Evolutionary conservation across 2,329 filamentous ascomycete genomes (phyloP).

Genomic region (Trichothecium roseum): DNA sequence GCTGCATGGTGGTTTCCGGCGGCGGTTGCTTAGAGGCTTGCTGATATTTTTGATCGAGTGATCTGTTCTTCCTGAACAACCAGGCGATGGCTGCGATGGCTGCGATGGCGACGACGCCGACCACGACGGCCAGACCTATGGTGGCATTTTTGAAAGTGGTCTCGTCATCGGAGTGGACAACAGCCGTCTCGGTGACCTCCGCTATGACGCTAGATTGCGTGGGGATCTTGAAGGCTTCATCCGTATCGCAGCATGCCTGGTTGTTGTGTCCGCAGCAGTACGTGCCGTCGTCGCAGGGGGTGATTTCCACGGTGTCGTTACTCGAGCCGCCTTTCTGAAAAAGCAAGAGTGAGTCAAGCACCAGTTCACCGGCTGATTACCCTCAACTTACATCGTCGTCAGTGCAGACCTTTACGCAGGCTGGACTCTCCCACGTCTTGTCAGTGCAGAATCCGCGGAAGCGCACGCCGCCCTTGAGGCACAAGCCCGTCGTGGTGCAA

Average conservation of each 20-base stretch:
- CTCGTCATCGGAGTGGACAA: slow-evolving; percentile 7
- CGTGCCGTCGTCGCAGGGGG: slow-evolving; percentile 15
- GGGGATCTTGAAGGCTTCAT: slow-evolving; percentile 11
- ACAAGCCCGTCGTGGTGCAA: slow-evolving; percentile 17
- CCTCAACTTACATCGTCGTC: slow-evolving; percentile 5
- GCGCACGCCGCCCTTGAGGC: slow-evolving; percentile 12
- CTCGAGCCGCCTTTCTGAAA: slow-evolving; percentile 11
- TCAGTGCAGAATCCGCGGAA: slow-evolving; percentile 20
- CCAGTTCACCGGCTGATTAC: too few relatives aligned
- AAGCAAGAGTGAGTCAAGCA: too few relatives aligned
- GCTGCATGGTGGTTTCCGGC: too few relatives aligned
- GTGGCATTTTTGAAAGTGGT: slow-evolving; percentile 11
- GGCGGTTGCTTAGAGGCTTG: background rate
- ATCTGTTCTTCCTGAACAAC: slow-evolving; percentile 11
- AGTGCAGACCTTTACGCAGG: slow-evolving; percentile 18
- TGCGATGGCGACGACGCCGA: slow-evolving; percentile 10
- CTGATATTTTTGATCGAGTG: slow-evolving; percentile 4
- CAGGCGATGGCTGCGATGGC: slow-evolving; percentile 8
- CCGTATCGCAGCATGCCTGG: slow-evolving; percentile 17
- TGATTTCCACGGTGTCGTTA: slow-evolving; percentile 14
- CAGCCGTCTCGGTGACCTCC: background rate
- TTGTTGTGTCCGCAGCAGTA: slow-evolving; percentile 20
- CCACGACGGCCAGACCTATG: slow-evolving; percentile 13
- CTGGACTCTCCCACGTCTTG: slow-evolving; percentile 16
- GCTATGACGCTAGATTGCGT: slow-evolving; percentile 11